Base-by-base conservation (phyloP, 495 filamentous ascomycete genomes). In the Stereocaulon alpinum region DNA sequence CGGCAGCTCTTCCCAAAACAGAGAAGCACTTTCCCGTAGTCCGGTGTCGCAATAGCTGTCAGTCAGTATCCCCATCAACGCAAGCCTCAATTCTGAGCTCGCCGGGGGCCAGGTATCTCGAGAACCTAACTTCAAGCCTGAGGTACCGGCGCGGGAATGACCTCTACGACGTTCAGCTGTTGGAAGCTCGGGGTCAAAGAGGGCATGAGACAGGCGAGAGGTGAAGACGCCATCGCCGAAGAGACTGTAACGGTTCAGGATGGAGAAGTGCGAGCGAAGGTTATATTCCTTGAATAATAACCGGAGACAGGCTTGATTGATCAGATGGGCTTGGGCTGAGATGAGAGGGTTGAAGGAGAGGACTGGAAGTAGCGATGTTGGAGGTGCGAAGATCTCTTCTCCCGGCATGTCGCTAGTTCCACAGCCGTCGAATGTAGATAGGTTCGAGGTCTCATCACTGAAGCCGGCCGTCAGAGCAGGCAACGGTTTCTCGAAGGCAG, bases 81-180 rank as follows among this genome's bases (percentile, higher is more conserved):
- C 89, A 3, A 96, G 76, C 1, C 89, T 83, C 32, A 98, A 74
- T 65, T 98, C 93, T 6, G 90, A 95, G 69, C 87, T 93, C 37
- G 90, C 89, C 9, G 93, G 92, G 27, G 92, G 92, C 93, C 92
- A 96, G 29, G 77, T 87, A 49, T 87, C 81, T 59, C 89, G 79
- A 18, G 76, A 83, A 9, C 86, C 87, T 1, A 96, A 71, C 11
- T 87, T 84, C 41, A 96, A 75, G 2, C 93, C 93, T 74, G 94
- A 91, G 10, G 84, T 85, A 12, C 86, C 85, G 40, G 77, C 82
- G 5, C 86, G 80, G 17, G 86, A 77, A 22, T 84, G 80, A 5
- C 88, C 87, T 17, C 77, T 68, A 49, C 80, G 79, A 53, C 86
- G 78, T 62, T 95, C 89, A 40, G 89, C 87, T 20, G 85, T 86